phyloP scores from a whole-genome alignment of 106 monocot species.

The Amphibolis antarctica region DNA sequence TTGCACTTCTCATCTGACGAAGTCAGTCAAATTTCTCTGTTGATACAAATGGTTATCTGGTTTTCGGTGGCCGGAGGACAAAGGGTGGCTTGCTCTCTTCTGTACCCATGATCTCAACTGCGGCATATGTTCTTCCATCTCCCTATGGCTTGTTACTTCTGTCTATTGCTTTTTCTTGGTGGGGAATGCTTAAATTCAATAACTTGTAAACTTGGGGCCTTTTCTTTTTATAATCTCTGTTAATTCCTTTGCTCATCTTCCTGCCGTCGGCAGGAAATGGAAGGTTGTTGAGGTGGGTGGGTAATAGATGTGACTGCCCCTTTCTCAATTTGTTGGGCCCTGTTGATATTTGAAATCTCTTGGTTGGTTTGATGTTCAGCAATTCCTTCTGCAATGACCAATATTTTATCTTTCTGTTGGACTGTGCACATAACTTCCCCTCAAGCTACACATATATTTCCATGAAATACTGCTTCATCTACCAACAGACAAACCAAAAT shows the following conservation, averaged over 20 bases:
- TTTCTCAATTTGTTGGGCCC: conserved; percentile 10
- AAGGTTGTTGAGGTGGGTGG: not conserved
- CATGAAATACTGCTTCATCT: too few species aligned
- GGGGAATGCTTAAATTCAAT: conserved; percentile 4
- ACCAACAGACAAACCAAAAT: too few species aligned
- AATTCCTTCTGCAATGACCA: not conserved
- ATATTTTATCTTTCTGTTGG: too few species aligned
- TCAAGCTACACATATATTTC: too few species aligned
- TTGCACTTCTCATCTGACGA: not conserved
- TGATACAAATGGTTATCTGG: conserved; percentile 1
- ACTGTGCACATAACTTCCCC: too few species aligned
- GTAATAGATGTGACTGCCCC: not conserved
- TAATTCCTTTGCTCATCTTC: conserved; percentile 5
- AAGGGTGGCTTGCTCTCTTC: not conserved
- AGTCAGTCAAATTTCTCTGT: not conserved
- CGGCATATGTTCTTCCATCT: conserved; percentile 1
- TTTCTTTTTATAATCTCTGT: not conserved
- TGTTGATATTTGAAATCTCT: conserved; percentile 12
- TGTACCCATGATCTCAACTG: not conserved
- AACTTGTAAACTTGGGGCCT: conserved; percentile 5
- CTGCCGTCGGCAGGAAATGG: not conserved
- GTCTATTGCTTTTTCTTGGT: not conserved
- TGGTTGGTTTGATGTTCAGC: not conserved
- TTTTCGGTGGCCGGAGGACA: not conserved
- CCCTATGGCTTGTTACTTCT: not conserved